Evolutionary conservation across 192 early-diverging fungal genomes (phyloP).

Genomic region (Haplosporangium gracile): DNA sequence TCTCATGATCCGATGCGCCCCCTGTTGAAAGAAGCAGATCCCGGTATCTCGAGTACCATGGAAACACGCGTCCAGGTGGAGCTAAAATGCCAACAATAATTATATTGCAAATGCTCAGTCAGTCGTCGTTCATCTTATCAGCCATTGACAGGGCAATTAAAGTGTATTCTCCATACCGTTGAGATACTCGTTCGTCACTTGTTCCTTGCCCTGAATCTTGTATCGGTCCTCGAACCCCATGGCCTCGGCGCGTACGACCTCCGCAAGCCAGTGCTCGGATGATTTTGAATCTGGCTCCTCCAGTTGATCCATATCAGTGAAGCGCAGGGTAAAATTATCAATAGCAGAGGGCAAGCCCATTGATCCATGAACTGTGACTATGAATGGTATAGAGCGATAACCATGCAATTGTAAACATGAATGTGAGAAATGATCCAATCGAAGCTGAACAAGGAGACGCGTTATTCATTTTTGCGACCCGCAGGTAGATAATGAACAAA

Average conservation of each 20-base stretch:
- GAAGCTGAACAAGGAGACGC: not conserved
- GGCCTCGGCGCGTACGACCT: conserved; percentile 55
- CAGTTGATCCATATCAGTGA: conserved; percentile 67
- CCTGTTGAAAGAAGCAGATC: conserved; percentile 69
- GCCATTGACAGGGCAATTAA: not conserved
- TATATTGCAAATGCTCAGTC: no score
- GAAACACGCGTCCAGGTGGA: conserved; percentile 70
- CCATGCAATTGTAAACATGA: not conserved
- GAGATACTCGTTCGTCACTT: conserved; percentile 63
- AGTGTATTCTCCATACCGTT: conserved; percentile 32
- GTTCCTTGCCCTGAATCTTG: conserved; percentile 56
- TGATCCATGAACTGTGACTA: conserved; percentile 72
- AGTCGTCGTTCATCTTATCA: not conserved
- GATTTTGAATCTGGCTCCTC: conserved; percentile 65
- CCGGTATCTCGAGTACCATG: conserved; percentile 90
- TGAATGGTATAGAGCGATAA: not conserved
- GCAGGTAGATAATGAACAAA: not conserved
- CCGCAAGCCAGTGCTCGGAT: conserved; percentile 62
- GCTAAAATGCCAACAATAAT: conserved; percentile 29
- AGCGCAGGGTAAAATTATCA: conserved; percentile 77
- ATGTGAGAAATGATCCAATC: conserved; percentile 2
- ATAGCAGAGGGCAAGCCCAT: conserved; percentile 69
- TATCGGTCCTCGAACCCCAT: conserved; percentile 25
- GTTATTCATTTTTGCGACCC: conserved; percentile 1
- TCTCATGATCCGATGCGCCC: conserved; percentile 89